phyloP scores from a whole-genome alignment of 1,139 yeast species.

The Yamadazyma taylorii region DNA sequence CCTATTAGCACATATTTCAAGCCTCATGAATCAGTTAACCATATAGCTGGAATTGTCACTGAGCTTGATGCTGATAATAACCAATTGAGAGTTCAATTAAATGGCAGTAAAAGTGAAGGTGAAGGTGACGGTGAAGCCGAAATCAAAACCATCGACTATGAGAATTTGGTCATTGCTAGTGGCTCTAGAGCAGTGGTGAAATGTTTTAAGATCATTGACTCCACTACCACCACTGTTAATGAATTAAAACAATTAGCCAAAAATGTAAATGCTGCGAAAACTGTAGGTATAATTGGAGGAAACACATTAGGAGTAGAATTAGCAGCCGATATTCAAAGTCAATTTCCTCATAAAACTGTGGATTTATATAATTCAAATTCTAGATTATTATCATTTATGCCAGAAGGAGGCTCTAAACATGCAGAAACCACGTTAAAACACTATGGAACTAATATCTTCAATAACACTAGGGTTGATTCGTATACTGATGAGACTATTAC shows the following conservation, averaged over 20 bases:
- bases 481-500: too few relatives aligned
- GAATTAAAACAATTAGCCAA: constrained; percentile 12
- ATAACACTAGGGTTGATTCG: too few relatives aligned
- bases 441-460: too few relatives aligned
- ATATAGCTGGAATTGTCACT: constrained; percentile 19
- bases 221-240: constrained; percentile 11
- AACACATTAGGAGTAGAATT: constrained; percentile 34
- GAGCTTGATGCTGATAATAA: constrained; percentile 20
- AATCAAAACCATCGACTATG: constrained; percentile 18
- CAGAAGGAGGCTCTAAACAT: constrained; percentile 12
- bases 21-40: constrained; percentile 12
- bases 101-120: too few relatives aligned
- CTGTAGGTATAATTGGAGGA: constrained; percentile 32
- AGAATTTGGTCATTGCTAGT: constrained; percentile 28
- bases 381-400: constrained; percentile 19
- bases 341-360: constrained; percentile 18
- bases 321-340: constrained; percentile 26
- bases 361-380: constrained; percentile 22
- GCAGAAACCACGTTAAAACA: constrained; percentile 19
- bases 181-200: constrained; percentile 23
- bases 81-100: too few relatives aligned
- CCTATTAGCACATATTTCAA: constrained; percentile 15
- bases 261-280: constrained; percentile 17
- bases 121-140: constrained; percentile 11
- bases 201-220: constrained; percentile 24